Evolutionary conservation across 306 rosid genomes (phyloP), one percentile per base, ranked within the genome.

Genomic region (Pueraria montana): DNA sequence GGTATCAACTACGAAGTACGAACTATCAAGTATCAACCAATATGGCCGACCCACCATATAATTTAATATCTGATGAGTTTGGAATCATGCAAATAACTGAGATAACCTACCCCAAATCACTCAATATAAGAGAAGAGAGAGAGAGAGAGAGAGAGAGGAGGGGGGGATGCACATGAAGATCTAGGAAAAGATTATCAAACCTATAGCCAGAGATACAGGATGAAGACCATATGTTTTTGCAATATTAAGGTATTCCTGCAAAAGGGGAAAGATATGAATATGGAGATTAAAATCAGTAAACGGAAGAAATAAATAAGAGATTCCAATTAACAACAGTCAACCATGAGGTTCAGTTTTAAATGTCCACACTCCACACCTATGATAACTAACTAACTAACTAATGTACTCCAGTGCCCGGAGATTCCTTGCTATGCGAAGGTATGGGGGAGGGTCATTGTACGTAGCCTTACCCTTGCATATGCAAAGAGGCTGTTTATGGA

Each of bases 191-290:
- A 62, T 21, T 65, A 66, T 42, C 92, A 55, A 82, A 95, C 98
- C 99, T 79, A 95, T 89, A 70, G 99, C 95, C 65, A 95, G 92
- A 66, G 97, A 89, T 32, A 89, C 92, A 27, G 98, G 99, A 89
- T 93, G 95, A 77, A 95, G 82, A 68, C 90, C 90, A 81, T 86
- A 82, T 74, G 79, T 82, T 83, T 77, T 75, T 27, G 98, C 90
- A 82, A 89, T 80, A 48, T 74, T 74, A 45, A 92, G 74, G 89
- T 93, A 93, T 45, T 91, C 96, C 99, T 95, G 92, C 84, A 82
- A 71, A 82, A 56, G 53, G 43, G 69, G 53, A 81, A 82, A 74
- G 26, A 80, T 42, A 53, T 7, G 46, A 18, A 73, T 66, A 46
- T 26, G n/a, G 24, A 63, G n/a, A 87, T 45, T 77, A 56, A 12